Evolutionary conservation across 192 early-diverging fungal species (phyloP).

Genomic region (Jimgerdemannia flammicorona): DNA sequence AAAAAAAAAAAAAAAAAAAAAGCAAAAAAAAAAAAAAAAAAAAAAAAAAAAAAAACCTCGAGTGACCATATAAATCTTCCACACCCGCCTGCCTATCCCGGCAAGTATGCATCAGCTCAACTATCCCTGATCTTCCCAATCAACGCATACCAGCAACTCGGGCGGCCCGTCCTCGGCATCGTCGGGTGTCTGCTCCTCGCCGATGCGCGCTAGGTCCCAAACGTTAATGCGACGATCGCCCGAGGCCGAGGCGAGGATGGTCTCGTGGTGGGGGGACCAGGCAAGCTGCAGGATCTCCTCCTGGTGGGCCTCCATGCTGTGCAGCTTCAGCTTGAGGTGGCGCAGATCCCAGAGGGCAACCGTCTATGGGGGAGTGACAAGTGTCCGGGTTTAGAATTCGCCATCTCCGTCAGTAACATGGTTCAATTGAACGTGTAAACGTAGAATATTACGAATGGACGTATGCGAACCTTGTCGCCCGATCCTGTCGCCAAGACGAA

Average conservation of each 20-base stretch:
- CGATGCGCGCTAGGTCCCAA: constrained; percentile 94
- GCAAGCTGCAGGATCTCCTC: constrained; percentile 89
- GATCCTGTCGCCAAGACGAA: constrained; percentile 91
- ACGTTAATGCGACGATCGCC: constrained; percentile 88
- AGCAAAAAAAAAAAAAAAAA: no score
- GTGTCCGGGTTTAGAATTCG: no score
- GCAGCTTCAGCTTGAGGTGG: constrained; percentile 80
- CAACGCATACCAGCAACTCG: constrained; percentile 73
- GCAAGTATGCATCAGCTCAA: neutral
- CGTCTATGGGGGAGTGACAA: constrained; percentile 42
- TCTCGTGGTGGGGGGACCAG: constrained; percentile 93
- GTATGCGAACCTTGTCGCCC: constrained; percentile 68
- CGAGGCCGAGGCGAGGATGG: constrained; percentile 86
- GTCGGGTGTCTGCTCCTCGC: constrained; percentile 89
- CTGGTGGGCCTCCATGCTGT: constrained; percentile 85
- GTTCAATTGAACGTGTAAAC: no score
- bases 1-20: no score
- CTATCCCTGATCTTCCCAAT: neutral
- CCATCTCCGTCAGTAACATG: no score
- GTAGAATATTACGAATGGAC: no score
- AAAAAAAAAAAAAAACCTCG: no score
- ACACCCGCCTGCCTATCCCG: neutral
- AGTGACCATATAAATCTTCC: neutral
- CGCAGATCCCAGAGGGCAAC: constrained; percentile 96
- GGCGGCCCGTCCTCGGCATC: constrained; percentile 98